Base-by-base conservation (phyloP, 176 grass and related monocot genomes). In the Eleusine coracana region DNA sequence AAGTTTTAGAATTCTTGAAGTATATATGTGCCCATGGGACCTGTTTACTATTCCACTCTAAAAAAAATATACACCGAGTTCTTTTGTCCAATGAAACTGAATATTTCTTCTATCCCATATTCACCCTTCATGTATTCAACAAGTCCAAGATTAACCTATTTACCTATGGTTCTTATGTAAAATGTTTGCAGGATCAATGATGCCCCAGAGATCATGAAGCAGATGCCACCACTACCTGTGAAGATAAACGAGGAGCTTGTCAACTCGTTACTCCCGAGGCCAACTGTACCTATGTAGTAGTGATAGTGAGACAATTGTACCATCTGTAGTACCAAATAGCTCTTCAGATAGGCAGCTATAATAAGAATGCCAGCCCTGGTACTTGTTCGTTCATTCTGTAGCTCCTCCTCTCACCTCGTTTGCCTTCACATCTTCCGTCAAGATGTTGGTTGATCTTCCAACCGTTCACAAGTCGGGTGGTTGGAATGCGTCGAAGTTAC, bases 131-230 rank as follows among this genome's bases (percentile, higher is more conserved):
- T 74, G 18, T 61, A 18, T n/a, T 78, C 1, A 58, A 73, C 12
- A 0, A 6, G 11, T 69, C 2, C 36, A 48, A 2, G 44, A 56
- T 48, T 5, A 48, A 83, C 13, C 55, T 41, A 56, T 48, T 5
- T 40, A 83, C 13, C 55, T 41, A 18, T 80, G 84, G 67, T 77
- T 54, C 20, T 21, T 11, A 72, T 11, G 1, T 25, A 52, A 83
- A 63, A 54, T 85, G 15, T 61, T 67, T 99, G 85, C 89, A 99
- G 97, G 77, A 94, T 94, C 79, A 96, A 71, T 61, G 97, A 99
- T 86, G 83, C 89, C 36, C 91, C 97, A 27, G 97, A 99, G 9
- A 94, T 96, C 90, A 99, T 99, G 93, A 99, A 96, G 89, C 97
- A 99, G 87, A 99, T 99, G 97, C 97, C 97, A 6, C 91, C 93